These are phyloP conservation scores for Candida ulmi DNA, from an alignment of 805 yeast genomes.

Conservation along the genomic window DNA sequence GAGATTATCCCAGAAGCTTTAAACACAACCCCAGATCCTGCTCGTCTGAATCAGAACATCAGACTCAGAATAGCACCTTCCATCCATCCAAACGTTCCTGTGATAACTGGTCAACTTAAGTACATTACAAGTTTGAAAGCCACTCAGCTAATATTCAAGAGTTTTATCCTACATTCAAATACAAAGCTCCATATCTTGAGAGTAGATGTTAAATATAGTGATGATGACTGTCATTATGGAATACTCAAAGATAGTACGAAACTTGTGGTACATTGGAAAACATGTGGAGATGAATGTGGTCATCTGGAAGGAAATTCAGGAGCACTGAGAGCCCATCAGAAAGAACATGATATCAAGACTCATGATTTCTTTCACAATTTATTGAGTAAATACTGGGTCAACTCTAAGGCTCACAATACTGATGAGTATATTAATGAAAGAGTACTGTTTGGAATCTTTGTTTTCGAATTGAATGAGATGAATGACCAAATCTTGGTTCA, in stretches of 20 bases:
- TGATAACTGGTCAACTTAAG: slow-evolving; percentile 46
- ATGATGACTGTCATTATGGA: slow-evolving; percentile 2
- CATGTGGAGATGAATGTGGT: slow-evolving; percentile 46
- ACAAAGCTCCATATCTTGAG: slow-evolving; percentile 45
- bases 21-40: slow-evolving; percentile 36
- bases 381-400: not conserved
- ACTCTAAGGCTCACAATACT: not conserved
- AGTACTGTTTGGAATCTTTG: slow-evolving; percentile 45
- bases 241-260: slow-evolving; percentile 32
- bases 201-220: slow-evolving; percentile 9
- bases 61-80: slow-evolving; percentile 52
- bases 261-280: slow-evolving; percentile 50
- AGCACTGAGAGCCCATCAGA: not conserved
- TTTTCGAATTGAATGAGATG: slow-evolving; percentile 54
- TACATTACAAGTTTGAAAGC: slow-evolving; percentile 55
- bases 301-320: slow-evolving; percentile 30
- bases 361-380: not conserved
- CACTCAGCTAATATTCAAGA: slow-evolving; percentile 46
- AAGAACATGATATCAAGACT: not conserved
- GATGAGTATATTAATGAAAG: slow-evolving; percentile 1
- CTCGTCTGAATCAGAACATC: slow-evolving; percentile 38
- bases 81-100: slow-evolving; percentile 48
- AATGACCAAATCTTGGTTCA: slow-evolving; percentile 54
- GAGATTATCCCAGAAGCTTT: slow-evolving; percentile 46
- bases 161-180: slow-evolving; percentile 46